A percentile compares a stretch with the other conserved stretches of the same genome.
Conservation (phyloP, 1,284 basidiomycete genomes). For the Irpex sp. region DNA sequence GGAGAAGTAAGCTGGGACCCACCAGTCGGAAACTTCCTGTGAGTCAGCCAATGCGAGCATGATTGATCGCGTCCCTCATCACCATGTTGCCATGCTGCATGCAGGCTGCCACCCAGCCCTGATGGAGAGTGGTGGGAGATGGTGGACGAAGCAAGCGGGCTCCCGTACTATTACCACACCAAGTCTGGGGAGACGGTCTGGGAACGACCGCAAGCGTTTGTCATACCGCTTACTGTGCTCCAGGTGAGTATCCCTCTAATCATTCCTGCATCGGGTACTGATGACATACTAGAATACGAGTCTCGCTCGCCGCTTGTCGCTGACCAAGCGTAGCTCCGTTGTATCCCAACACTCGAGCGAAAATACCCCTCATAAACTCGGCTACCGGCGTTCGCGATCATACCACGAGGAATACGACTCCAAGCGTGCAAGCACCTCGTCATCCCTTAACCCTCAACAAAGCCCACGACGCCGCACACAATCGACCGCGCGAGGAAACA, state of each 20-base stretch:
- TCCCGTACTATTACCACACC: conserved; percentile 92
- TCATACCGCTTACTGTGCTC: conserved; percentile 85
- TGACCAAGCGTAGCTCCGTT: conserved; percentile 17
- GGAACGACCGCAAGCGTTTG: conserved; percentile 83
- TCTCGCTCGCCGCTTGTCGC: conserved; percentile 57
- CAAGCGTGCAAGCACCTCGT: conserved; percentile 20
- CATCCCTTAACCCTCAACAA: conserved; percentile 31
- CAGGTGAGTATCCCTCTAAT: conserved; percentile 45
- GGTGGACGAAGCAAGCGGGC: conserved; percentile 69
- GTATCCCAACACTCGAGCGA: conserved; percentile 7
- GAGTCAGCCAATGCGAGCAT: conserved; percentile 24
- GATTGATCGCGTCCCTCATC: background rate
- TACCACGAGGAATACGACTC: conserved; percentile 19
- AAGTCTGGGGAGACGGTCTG: conserved; percentile 84
- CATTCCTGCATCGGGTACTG: background rate
- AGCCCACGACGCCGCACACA: conserved; percentile 21
- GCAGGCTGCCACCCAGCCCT: conserved; percentile 73
- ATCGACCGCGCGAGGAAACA: conserved; percentile 14
- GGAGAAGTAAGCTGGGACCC: conserved; percentile 92
- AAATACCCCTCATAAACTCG: conserved; percentile 16
- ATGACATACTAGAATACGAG: conserved; percentile 55
- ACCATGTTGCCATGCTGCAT: background rate
- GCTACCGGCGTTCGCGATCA: conserved; percentile 22
- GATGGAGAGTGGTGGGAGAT: conserved; percentile 97
- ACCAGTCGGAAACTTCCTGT: conserved; percentile 87